These are phyloP conservation scores for Arthrobotrys iridis DNA, from an alignment of 2,329 filamentous ascomycete genomes.

Conservation along the genomic window DNA sequence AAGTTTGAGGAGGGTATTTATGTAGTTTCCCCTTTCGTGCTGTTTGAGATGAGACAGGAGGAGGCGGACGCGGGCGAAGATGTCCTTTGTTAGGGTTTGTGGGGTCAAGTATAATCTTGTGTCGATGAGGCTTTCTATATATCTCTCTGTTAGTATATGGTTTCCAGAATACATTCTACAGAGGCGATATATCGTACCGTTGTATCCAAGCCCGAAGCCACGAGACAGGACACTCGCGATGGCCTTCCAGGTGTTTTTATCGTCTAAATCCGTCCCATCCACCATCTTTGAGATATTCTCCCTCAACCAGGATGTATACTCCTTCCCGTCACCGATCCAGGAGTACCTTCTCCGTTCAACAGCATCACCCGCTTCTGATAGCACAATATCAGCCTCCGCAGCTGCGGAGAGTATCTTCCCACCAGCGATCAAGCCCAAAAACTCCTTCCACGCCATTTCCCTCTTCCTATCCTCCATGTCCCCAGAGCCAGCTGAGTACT, in stretches of 20 bases:
- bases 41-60: conserved; percentile 62
- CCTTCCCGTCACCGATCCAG: conserved; percentile 74
- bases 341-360: conserved; percentile 55
- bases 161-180: background rate
- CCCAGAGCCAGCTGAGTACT: conserved; percentile 58
- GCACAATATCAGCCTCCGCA: conserved; percentile 67
- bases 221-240: conserved; percentile 68
- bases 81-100: conserved; percentile 39
- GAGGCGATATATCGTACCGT: conserved; percentile 66
- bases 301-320: conserved; percentile 78
- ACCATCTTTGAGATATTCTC: conserved; percentile 66
- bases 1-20: conserved; percentile 63
- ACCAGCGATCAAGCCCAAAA: conserved; percentile 69
- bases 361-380: conserved; percentile 53
- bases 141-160: conserved; percentile 56
- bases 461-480: conserved; percentile 62
- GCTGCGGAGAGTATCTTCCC: conserved; percentile 69
- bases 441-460: conserved; percentile 72
- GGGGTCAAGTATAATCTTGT: background rate
- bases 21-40: conserved; percentile 64
- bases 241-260: conserved; percentile 62
- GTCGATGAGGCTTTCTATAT: conserved; percentile 36
- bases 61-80: conserved; percentile 58
- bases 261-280: conserved; percentile 61
- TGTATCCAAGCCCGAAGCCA: conserved; percentile 76